These are phyloP conservation scores for Trametes sanguinea DNA, from an alignment of 768 basidiomycete genomes.

Conservation along the genomic window DNA sequence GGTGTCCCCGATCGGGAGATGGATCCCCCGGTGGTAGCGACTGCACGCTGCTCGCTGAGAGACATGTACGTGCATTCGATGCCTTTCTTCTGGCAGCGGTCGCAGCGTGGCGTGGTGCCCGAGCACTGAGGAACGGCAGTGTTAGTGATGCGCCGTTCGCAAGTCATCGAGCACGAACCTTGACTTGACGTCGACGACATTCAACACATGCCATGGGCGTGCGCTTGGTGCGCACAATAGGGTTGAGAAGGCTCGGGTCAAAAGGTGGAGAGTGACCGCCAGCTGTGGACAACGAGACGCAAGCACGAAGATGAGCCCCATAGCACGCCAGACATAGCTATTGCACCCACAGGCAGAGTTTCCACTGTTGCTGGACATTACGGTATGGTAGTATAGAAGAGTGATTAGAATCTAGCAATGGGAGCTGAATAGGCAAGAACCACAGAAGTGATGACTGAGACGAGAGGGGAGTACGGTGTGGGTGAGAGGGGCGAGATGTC, in stretches of 20 bases:
- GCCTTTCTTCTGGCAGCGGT: constrained; percentile 42
- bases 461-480: constrained; percentile 17
- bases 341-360: constrained; percentile 4
- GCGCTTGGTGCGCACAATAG: constrained; percentile 39
- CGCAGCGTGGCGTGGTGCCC: constrained; percentile 35
- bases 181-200: constrained; percentile 58
- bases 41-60: constrained; percentile 36
- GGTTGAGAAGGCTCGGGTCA: constrained; percentile 25
- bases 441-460: constrained; percentile 3
- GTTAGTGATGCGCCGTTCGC: background rate
- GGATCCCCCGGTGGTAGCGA: constrained; percentile 4
- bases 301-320: background rate
- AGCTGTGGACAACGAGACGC: background rate
- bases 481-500: constrained; percentile 4
- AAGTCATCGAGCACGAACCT: constrained; percentile 37
- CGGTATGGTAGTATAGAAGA: background rate
- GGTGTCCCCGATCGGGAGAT: constrained; percentile 16
- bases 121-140: constrained; percentile 25
- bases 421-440: background rate
- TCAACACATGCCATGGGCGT: constrained; percentile 54
- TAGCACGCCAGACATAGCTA: background rate
- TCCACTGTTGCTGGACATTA: constrained; percentile 5
- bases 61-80: constrained; percentile 46
- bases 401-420: background rate
- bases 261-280: background rate